Conservation (phyloP, 768 basidiomycete genomes). For the Suillus brevipes region DNA sequence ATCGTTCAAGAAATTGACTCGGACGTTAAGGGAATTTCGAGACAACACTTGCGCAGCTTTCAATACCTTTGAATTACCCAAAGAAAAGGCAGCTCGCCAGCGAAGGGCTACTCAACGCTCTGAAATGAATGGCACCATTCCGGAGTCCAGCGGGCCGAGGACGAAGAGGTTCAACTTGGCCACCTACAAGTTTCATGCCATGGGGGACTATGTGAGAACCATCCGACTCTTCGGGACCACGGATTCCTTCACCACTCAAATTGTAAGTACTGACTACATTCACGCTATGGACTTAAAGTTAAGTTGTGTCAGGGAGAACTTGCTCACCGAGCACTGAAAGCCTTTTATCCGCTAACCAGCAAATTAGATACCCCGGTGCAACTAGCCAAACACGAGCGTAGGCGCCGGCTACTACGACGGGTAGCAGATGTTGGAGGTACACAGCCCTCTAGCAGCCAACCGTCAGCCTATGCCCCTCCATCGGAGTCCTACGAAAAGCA, state of each 20-base stretch:
- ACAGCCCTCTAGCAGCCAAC: not conserved
- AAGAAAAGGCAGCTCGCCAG: slow-evolving; percentile 27
- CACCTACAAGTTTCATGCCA: slow-evolving; percentile 13
- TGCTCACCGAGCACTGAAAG: slow-evolving; percentile 37
- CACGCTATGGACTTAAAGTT: slow-evolving; percentile 17
- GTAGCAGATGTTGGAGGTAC: not conserved
- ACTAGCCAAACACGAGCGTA: not conserved
- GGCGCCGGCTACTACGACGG: no score
- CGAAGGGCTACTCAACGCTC: slow-evolving; percentile 6
- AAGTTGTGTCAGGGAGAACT: slow-evolving; percentile 35
- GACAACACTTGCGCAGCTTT: slow-evolving; percentile 21
- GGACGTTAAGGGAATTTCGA: slow-evolving; percentile 22
- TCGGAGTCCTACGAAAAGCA: slow-evolving; percentile 5
- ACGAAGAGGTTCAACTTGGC: slow-evolving; percentile 11
- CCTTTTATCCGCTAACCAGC: slow-evolving; percentile 26
- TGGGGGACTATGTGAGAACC: no score
- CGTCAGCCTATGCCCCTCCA: not conserved
- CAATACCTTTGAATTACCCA: slow-evolving; percentile 30
- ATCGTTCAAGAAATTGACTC: slow-evolving; percentile 17
- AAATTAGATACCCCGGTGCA: not conserved
- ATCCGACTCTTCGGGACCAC: no score
- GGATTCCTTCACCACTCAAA: no score
- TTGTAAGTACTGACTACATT: no score
- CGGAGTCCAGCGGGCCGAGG: not conserved
- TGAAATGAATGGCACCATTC: not conserved